Evolutionary conservation across 768 basidiomycete species (phyloP).

Genomic region (Rhizopogon rudus): DNA sequence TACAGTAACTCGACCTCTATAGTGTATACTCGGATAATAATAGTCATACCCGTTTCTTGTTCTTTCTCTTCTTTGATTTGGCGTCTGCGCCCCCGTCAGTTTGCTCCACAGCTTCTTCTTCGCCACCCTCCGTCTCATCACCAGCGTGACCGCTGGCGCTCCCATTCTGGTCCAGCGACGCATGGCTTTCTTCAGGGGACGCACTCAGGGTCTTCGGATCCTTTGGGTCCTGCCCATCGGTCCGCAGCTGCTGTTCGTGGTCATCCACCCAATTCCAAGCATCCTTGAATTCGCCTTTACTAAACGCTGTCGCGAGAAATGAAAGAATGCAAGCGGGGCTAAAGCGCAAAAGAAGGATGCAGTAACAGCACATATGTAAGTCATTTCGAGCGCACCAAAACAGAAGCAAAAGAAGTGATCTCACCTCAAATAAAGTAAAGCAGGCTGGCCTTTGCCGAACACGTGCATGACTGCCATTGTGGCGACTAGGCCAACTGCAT

Average conservation of each 20-base stretch:
- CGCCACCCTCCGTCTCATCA: constrained; percentile 9
- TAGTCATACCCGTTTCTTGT: constrained; percentile 6
- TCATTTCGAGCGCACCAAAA: neutral
- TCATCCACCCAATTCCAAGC: constrained; percentile 74
- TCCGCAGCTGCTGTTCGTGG: constrained; percentile 17
- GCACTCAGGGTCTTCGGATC: constrained; percentile 6
- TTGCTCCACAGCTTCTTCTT: constrained; percentile 3
- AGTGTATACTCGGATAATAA: neutral
- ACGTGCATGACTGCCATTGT: constrained; percentile 88
- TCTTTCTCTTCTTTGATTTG: constrained; percentile 16
- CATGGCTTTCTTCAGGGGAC: constrained; percentile 12
- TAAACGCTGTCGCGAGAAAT: constrained; percentile 52
- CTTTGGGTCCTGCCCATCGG: constrained; percentile 8
- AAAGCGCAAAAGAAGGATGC: neutral
- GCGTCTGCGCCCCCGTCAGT: constrained; percentile 1
- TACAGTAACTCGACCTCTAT: neutral
- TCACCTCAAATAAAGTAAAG: constrained; percentile 86
- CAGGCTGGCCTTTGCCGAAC: constrained; percentile 78
- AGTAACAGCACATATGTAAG: neutral
- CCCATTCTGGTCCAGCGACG: constrained; percentile 11
- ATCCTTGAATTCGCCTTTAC: constrained; percentile 63
- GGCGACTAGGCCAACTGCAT: constrained; percentile 62
- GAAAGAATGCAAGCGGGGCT: constrained; percentile 78
- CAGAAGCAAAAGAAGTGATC: constrained; percentile 10
- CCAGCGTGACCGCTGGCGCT: constrained; percentile 12